These are phyloP conservation scores for Phytophthora syringae DNA, from an alignment of 352 stramenopile species.

Conservation along the genomic window DNA sequence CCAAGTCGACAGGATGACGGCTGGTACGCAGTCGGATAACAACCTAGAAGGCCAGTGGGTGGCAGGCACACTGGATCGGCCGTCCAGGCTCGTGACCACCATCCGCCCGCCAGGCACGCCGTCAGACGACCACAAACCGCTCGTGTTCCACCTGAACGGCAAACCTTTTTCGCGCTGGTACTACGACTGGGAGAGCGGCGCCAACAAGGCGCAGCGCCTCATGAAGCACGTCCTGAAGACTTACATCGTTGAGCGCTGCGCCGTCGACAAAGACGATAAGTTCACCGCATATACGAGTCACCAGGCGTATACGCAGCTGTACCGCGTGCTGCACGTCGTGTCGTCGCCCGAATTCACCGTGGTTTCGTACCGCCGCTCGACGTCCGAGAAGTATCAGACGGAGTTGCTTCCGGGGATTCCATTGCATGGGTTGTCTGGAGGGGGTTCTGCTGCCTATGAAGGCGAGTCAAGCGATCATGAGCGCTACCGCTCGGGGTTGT, in stretches of 20 bases:
- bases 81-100: slow-evolving; percentile 33
- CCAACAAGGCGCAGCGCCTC: slow-evolving; percentile 73
- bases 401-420: neutral
- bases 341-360: slow-evolving; percentile 70
- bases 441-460: neutral
- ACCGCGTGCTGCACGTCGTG: slow-evolving; percentile 55
- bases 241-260: slow-evolving; percentile 57
- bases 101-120: slow-evolving; percentile 11
- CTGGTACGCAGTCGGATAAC: slow-evolving; percentile 51
- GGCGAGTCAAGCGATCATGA: no score
- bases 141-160: slow-evolving; percentile 61
- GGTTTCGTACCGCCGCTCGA: slow-evolving; percentile 69
- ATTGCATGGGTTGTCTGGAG: neutral
- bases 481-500: no score
- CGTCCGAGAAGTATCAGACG: slow-evolving; percentile 8
- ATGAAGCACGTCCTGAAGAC: slow-evolving; percentile 72
- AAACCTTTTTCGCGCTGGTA: slow-evolving; percentile 63
- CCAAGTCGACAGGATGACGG: slow-evolving; percentile 45
- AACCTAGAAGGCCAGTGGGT: slow-evolving; percentile 51
- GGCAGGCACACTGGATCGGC: slow-evolving; percentile 39
- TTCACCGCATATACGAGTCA: slow-evolving; percentile 29
- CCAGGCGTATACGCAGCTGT: slow-evolving; percentile 37
- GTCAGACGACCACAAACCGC: slow-evolving; percentile 24
- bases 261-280: slow-evolving; percentile 45
- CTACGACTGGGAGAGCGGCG: slow-evolving; percentile 78